Conservation (phyloP, 2,329 filamentous ascomycete species). For the Phaeosphaeriaceae sp. region DNA sequence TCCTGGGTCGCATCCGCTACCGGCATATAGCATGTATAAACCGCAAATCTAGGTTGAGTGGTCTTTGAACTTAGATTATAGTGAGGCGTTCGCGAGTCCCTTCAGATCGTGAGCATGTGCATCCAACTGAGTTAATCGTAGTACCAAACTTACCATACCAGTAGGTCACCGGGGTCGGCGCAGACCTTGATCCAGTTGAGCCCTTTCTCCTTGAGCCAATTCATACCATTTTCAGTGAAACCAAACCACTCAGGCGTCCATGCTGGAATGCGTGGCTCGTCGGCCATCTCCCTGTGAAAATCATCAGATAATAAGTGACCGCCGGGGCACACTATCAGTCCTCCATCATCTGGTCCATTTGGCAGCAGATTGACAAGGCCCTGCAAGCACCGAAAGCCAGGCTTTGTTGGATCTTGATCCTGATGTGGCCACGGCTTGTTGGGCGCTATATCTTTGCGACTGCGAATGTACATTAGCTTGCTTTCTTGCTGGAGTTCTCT, state of each 20-base stretch:
- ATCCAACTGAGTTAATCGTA: neutral
- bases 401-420: slow-evolving; percentile 39
- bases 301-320: slow-evolving; percentile 39
- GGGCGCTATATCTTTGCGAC: slow-evolving; percentile 33
- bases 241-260: slow-evolving; percentile 44
- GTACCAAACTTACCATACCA: slow-evolving; percentile 43
- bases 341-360: slow-evolving; percentile 46
- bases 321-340: slow-evolving; percentile 46
- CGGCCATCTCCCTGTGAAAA: slow-evolving; percentile 32
- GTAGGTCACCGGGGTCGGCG: slow-evolving; percentile 53
- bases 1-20: slow-evolving; percentile 43
- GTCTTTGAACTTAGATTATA: slow-evolving; percentile 42
- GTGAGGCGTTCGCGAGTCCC: slow-evolving; percentile 47
- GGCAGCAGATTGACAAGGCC: slow-evolving; percentile 57
- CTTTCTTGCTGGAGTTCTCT: neutral
- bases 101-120: neutral
- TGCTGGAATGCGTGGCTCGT: slow-evolving; percentile 38
- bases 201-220: slow-evolving; percentile 52
- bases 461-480: slow-evolving; percentile 5
- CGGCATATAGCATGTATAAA: slow-evolving; percentile 49
- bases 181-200: slow-evolving; percentile 49
- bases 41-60: slow-evolving; percentile 33
- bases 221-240: slow-evolving; percentile 41
- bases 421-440: slow-evolving; percentile 47
- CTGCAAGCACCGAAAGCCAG: slow-evolving; percentile 59